Evolutionary conservation across 78 protist species (phyloP), one percentile per base, ranked within the genome.

Genomic region (Creolimax fragrantissima): DNA sequence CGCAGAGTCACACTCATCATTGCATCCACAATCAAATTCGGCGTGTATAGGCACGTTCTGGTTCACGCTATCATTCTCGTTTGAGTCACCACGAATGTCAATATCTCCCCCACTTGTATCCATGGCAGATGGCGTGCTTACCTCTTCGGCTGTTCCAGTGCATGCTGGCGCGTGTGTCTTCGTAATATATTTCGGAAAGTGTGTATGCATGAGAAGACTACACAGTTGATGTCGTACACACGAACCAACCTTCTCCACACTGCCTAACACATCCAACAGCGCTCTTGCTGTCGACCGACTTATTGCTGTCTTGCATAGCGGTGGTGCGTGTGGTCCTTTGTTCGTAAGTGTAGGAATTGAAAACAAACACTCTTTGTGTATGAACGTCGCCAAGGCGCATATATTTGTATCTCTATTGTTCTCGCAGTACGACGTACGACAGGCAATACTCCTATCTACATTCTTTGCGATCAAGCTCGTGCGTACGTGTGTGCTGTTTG

Each of bases 251-350:
- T 3, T 58, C 74, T 0, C 1, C 11, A 17, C 1, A 32, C 32
- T 6, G 35, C 44, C 66, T 36, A 92, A 88, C 85, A 32, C 85
- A 36, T 2, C 44, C 36, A 92, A 88, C 44, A 81, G 35, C 3
- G 2, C 81, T 41, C 45, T 24, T 7, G 94, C 91, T 24, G 44
- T 85, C 35, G 41, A 6, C 7, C 94, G 91, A 5, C 35, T 7
- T 3, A 2, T 35, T 7, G 5, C 41, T 35, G 91, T 7, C 91
- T 92, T 92, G 91, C 94, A 92, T 47, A 2, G 3, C 39, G 94
- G 94, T 42, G 94, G 94, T 41, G 84, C 17, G 37, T 1, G n/a
- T 3, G 42, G 37, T 67, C 85, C 91, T 44, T 89, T 90, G 88
- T 35, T n/a, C 84, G 84, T 85, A 4, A 2, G 35, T 4, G 84